These are phyloP conservation scores for Strobilomyces confusus DNA, from an alignment of 768 basidiomycete species.

Conservation along the genomic window DNA sequence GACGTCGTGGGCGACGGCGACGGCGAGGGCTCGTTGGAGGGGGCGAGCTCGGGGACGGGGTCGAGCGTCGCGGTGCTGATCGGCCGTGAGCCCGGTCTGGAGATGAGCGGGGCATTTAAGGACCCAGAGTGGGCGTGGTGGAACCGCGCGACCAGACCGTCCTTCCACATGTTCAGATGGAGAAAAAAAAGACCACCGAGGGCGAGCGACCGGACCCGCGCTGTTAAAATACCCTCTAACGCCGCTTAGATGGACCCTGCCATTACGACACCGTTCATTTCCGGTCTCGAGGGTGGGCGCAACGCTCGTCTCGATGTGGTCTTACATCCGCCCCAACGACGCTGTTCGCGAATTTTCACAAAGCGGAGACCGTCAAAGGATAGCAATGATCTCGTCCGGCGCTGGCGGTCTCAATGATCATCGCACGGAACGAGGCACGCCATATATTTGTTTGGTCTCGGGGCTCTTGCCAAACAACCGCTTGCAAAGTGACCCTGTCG, in stretches of 20 bases:
- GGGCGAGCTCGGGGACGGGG: neutral
- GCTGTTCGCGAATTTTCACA: too few relatives aligned
- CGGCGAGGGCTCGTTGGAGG: too few relatives aligned
- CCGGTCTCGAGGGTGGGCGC: too few relatives aligned
- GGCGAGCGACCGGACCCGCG: too few relatives aligned
- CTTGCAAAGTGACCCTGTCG: neutral
- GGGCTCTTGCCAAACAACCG: conserved; percentile 4
- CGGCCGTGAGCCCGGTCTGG: conserved; percentile 1
- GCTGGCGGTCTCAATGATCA: neutral
- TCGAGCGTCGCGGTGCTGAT: neutral
- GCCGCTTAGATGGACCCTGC: neutral
- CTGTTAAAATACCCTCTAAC: neutral
- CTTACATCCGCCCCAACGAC: neutral
- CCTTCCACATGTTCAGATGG: conserved; percentile 10
- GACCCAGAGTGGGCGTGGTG: conserved; percentile 11
- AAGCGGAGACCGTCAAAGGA: too few relatives aligned
- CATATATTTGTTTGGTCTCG: neutral
- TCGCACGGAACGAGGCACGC: neutral
- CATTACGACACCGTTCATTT: neutral
- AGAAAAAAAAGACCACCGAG: neutral
- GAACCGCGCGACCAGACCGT: conserved; percentile 12
- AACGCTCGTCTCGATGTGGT: too few relatives aligned
- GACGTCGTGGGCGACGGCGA: too few relatives aligned
- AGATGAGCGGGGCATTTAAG: conserved; percentile 13
- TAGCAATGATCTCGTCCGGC: neutral